These are phyloP conservation scores for Aaosphaeria arxii DNA, from an alignment of 2,329 filamentous ascomycete genomes.

Conservation along the genomic window DNA sequence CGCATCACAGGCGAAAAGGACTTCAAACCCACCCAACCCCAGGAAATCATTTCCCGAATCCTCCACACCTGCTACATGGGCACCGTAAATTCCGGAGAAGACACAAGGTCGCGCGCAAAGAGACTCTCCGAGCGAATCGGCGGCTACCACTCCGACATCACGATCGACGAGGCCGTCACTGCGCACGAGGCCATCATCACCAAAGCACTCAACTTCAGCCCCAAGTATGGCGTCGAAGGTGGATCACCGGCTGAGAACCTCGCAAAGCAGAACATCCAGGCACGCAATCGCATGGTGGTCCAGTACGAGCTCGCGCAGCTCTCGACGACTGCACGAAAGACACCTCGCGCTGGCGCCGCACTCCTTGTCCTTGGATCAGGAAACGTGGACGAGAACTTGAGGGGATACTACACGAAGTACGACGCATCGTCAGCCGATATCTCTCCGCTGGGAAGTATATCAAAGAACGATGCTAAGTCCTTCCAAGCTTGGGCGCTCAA, in stretches of 20 bases:
- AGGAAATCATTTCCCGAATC: constrained; percentile 59
- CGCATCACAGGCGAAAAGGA: constrained; percentile 51
- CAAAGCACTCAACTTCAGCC: constrained; percentile 57
- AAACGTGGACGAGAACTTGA: constrained; percentile 58
- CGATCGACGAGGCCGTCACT: constrained; percentile 67
- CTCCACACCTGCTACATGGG: constrained; percentile 51
- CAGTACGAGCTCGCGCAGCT: constrained; percentile 64
- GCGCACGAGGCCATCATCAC: constrained; percentile 60
- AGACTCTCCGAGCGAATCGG: constrained; percentile 62
- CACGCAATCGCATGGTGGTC: constrained; percentile 63
- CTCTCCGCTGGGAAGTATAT: constrained; percentile 60
- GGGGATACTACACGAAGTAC: constrained; percentile 68
- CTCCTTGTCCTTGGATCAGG: constrained; percentile 66
- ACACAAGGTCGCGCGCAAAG: constrained; percentile 65
- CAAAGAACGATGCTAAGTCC: constrained; percentile 66
- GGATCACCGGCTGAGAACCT: constrained; percentile 61
- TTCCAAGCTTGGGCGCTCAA: constrained; percentile 61
- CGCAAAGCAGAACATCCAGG: constrained; percentile 67
- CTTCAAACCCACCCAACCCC: constrained; percentile 51
- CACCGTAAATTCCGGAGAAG: constrained; percentile 62
- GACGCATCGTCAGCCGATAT: constrained; percentile 54
- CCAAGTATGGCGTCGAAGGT: constrained; percentile 63
- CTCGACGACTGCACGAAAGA: constrained; percentile 57
- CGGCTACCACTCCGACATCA: constrained; percentile 67
- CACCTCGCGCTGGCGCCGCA: constrained; percentile 51